phyloP scores from a whole-genome alignment of 495 filamentous ascomycete genomes.

The Glarea lozoyensis region DNA sequence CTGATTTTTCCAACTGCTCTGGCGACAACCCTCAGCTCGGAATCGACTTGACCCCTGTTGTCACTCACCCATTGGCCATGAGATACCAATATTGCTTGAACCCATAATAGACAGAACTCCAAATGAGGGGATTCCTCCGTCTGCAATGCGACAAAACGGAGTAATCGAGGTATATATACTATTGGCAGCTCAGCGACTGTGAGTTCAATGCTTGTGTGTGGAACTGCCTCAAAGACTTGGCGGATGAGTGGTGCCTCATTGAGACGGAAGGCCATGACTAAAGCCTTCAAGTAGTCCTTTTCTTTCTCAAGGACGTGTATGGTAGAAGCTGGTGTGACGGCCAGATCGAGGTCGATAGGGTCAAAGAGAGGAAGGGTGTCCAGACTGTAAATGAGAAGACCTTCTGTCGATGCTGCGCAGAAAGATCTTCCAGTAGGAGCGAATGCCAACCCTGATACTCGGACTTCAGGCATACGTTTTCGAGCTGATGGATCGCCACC shows the following conservation, averaged over 20 bases:
- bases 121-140: slow-evolving; percentile 87
- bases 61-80: slow-evolving; percentile 81
- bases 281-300: slow-evolving; percentile 76
- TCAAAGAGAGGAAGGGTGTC: slow-evolving; percentile 79
- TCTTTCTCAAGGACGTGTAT: slow-evolving; percentile 63
- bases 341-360: slow-evolving; percentile 90
- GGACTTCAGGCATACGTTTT: slow-evolving; percentile 68
- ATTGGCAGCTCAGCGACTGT: slow-evolving; percentile 71
- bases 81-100: slow-evolving; percentile 69
- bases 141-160: slow-evolving; percentile 78
- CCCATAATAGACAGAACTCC: slow-evolving; percentile 89
- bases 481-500: slow-evolving; percentile 71
- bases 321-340: slow-evolving; percentile 77
- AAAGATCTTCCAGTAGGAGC: slow-evolving; percentile 82
- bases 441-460: slow-evolving; percentile 80
- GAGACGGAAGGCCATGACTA: slow-evolving; percentile 94
- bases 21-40: slow-evolving; percentile 72
- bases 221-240: slow-evolving; percentile 76
- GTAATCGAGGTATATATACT: slow-evolving; percentile 74
- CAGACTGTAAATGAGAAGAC: slow-evolving; percentile 82
- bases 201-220: slow-evolving; percentile 62
- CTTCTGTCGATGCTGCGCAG: slow-evolving; percentile 92
- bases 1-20: slow-evolving; percentile 69
- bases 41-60: slow-evolving; percentile 62
- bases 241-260: slow-evolving; percentile 71